These are phyloP conservation scores for Colletotrichum cuscutae DNA, from an alignment of 2,329 filamentous ascomycete species.

Conservation along the genomic window DNA sequence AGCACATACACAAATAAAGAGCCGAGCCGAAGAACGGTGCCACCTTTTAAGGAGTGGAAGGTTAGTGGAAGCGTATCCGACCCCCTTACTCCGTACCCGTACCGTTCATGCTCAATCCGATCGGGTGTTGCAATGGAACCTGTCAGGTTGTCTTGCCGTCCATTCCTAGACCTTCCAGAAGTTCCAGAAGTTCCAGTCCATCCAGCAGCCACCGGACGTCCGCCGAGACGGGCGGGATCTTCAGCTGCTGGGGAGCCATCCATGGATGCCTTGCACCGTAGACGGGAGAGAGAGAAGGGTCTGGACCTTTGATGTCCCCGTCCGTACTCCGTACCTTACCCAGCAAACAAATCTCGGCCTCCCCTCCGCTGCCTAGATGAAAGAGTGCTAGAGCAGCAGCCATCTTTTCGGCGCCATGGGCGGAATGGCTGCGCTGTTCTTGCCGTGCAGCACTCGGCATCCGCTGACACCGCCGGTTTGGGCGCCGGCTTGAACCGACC, in stretches of 20 bases:
- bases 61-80: conserved; percentile 24
- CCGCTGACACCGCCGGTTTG: background rate
- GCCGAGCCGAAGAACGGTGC: conserved; percentile 28
- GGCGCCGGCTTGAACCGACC: conserved; percentile 6
- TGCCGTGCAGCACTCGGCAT: background rate
- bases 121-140: conserved; percentile 22
- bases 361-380: background rate
- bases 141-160: background rate
- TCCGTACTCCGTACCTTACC: background rate
- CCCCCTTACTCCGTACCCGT: background rate
- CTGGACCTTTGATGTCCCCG: background rate
- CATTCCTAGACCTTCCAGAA: background rate
- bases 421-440: background rate
- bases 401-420: background rate
- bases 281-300: background rate
- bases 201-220: background rate
- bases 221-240: conserved; percentile 12
- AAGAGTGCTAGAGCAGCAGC: background rate
- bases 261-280: too few relatives aligned
- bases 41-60: conserved; percentile 2
- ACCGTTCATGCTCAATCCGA: conserved; percentile 13
- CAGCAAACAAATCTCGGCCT: background rate
- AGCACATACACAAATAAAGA: background rate
- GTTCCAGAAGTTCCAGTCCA: background rate
- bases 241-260: background rate